Base-by-base conservation (phyloP, 371 early-diverging fungal genomes). In the Rhizopus stolonifer region DNA sequence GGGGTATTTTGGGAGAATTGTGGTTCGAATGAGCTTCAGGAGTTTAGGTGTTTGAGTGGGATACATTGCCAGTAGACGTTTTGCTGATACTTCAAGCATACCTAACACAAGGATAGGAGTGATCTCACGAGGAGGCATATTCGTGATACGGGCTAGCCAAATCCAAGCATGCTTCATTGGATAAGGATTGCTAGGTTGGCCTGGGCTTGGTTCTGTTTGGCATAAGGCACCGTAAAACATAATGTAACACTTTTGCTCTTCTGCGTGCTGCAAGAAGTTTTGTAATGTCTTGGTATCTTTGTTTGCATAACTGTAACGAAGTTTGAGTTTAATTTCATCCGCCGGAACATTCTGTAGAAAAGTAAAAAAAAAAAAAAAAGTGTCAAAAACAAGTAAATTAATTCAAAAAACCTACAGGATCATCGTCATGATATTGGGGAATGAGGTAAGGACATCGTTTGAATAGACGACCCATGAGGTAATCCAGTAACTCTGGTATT, bases 401-500 rank as follows among this genome's bases (percentile, higher is more conserved):
- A 36, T 36, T 14, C n/a, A 0, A 8, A 2, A 17, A 24, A 67
- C 80, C 61, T 81, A 86, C 88, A 21, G 71, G 60, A 26, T 72
- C 67, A 38, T 71, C 72, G 32, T 69, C 72, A 29, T 71, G 65
- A 49, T 88, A 93, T 39, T 74, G 64, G 0, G 94, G 94, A 7
- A 88, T 77, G 5, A 89, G 57, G 52, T 86, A 90, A 1, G 87
- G 88, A 53, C 94, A 93, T 34, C 88, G 81, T 53, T 91, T 91
- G 42, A 80, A 69, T 32, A 94, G 60, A 7, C 92, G 78, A 8
- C 86, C 85, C 46, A 92, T 65, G n/a, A 94, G 56, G 33, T 91
- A 81, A 6, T 83, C 82, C 13, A 69, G 38, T 22, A 94, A 82
- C 22, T 65, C 71, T 17, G 87, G 81, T 33, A 89, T 84, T 1